Base-by-base conservation (phyloP, 2,329 filamentous ascomycete genomes). In the Teratosphaeriaceae sp. region DNA sequence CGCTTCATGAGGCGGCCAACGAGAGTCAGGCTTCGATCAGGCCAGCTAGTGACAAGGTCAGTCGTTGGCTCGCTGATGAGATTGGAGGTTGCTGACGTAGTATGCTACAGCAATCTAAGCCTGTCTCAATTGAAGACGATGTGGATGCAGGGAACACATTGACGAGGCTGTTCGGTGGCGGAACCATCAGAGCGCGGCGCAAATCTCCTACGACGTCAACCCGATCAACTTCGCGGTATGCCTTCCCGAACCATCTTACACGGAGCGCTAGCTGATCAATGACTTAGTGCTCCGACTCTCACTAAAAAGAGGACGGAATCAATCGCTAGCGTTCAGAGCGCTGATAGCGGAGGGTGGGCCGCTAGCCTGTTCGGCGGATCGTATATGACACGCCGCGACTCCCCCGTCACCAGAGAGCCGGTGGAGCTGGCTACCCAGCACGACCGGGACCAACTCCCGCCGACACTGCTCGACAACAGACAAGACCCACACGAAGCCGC, bases 351-450 rank as follows among this genome's bases (percentile, higher is more conserved):
- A 24, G 49, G 52, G 13, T 60, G 59, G 56, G 49, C 52, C 36
- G 38, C 30, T 24, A 39, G n/a, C 20, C 23, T 51, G 3, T 46
- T 49, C 21, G 34, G 47, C 13, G 27, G 16, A n/a, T 21, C 27
- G 16, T 19, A 35, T 26, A 33, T 23, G n/a, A 42, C 35, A 24
- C 49, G 50, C 1, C 50, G 48, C 11, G 50, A 56, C 33, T 56
- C 55, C 2, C 47, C 47, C 21, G 29, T 48, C 8, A 46, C 45
- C 11, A 47, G 55, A 37, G 54, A 54, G 35, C 59, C 59, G 1
- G 59, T 62, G 5, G 59, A 62, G 41, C 55, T 62, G 48, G 51
- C 48, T 24, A 56, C 58, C 7, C 54, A 57, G 20, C 56, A 57
- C 40, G 59, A 62, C 36, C 48, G 51, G 33, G 53, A 59, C 24